These are phyloP conservation scores for Furcasterigmium sp. DNA, from an alignment of 2,329 filamentous ascomycete species.

Conservation along the genomic window DNA sequence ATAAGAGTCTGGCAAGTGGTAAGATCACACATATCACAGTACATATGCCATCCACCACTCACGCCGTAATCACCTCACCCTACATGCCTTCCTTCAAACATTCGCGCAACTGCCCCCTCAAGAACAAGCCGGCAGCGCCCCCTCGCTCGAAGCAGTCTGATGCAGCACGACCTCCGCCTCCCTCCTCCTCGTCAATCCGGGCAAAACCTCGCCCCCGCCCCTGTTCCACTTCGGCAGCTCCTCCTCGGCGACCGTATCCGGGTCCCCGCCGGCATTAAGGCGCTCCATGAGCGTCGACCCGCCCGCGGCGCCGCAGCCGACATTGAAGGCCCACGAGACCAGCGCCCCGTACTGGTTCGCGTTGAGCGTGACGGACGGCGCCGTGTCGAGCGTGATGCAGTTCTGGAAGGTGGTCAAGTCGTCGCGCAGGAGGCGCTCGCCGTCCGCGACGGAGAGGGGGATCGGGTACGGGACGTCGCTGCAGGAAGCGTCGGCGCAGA, in stretches of 20 bases:
- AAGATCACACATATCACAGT: too few relatives aligned
- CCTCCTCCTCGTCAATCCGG: slow-evolving; percentile 34
- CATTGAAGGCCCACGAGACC: slow-evolving; percentile 46
- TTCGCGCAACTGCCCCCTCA: neutral
- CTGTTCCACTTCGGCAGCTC: slow-evolving; percentile 44
- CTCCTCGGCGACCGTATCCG: slow-evolving; percentile 31
- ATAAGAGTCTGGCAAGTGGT: too few relatives aligned
- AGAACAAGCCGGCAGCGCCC: neutral
- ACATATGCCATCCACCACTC: too few relatives aligned
- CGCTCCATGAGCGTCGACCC: slow-evolving; percentile 33
- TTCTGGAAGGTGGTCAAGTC: slow-evolving; percentile 29
- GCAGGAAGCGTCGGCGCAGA: slow-evolving; percentile 29
- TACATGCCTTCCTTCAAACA: neutral
- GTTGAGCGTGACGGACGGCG: slow-evolving; percentile 31
- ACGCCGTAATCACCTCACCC: too few relatives aligned
- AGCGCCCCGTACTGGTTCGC: slow-evolving; percentile 48
- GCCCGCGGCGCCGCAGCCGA: slow-evolving; percentile 34
- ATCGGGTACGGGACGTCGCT: slow-evolving; percentile 32
- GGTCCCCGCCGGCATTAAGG: slow-evolving; percentile 35
- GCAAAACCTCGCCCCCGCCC: slow-evolving; percentile 29
- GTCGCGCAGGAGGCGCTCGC: slow-evolving; percentile 25
- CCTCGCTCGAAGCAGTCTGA: neutral
- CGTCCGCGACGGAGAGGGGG: slow-evolving; percentile 28
- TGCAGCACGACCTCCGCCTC: slow-evolving; percentile 36
- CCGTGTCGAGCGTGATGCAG: slow-evolving; percentile 30